Conservation (phyloP, 352 stramenopile species). For the Phytopythium cucurbitacearum region DNA sequence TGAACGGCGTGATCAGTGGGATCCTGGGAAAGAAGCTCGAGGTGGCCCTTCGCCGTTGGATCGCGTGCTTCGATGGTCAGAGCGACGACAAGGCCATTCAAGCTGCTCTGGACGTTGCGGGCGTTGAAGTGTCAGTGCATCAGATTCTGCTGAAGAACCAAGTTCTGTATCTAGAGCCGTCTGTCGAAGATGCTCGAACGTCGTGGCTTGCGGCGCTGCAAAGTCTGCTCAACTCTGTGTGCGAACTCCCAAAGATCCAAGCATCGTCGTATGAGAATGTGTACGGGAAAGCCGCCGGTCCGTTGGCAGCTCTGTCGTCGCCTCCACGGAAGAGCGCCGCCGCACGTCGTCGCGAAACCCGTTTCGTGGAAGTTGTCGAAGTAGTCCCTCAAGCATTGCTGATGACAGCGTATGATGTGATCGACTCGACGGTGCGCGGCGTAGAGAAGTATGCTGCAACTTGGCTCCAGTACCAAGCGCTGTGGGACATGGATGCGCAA, state of each 20-base stretch:
- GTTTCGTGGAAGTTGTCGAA: constrained; percentile 67
- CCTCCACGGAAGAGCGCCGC: constrained; percentile 55
- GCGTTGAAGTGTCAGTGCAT: constrained; percentile 57
- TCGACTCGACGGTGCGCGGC: constrained; percentile 77
- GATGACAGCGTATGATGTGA: constrained; percentile 65
- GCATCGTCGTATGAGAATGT: constrained; percentile 86
- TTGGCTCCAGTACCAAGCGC: constrained; percentile 98
- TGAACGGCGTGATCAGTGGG: constrained; percentile 85
- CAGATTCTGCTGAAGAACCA: constrained; percentile 97
- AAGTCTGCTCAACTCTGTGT: constrained; percentile 91
- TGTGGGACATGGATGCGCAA: constrained; percentile 98
- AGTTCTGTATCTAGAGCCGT: constrained; percentile 94
- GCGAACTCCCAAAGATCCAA: constrained; percentile 89
- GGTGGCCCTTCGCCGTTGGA: constrained; percentile 56
- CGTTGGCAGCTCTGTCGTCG: constrained; percentile 45
- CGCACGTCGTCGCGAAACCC: constrained; percentile 51
- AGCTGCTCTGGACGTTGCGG: constrained; percentile 33
- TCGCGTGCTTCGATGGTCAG: constrained; percentile 57
- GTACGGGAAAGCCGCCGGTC: constrained; percentile 56
- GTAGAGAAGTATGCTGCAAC: constrained; percentile 91
- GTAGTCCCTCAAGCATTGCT: constrained; percentile 63
- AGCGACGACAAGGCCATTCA: constrained; percentile 58
- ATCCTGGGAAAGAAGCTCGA: constrained; percentile 85
- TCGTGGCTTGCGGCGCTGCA: constrained; percentile 92
- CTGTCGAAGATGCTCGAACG: constrained; percentile 90